A percentile compares a stretch with the other conserved stretches of the same genome.
phyloP scores from a whole-genome alignment of 2,329 filamentous ascomycete genomes.

The Colletotrichum kahawae region DNA sequence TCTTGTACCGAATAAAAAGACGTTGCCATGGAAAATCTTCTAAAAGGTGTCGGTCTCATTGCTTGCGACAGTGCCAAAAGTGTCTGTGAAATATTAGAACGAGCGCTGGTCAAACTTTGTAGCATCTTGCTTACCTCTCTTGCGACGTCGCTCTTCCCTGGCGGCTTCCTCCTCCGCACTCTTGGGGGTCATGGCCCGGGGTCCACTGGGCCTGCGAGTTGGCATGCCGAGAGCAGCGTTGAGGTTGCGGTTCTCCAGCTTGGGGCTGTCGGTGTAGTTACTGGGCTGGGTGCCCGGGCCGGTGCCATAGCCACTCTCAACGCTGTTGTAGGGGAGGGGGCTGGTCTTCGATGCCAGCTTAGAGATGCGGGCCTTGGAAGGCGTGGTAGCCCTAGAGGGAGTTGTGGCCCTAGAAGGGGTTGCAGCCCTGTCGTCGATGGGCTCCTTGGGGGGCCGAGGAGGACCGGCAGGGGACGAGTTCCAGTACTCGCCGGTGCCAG shows the following conservation, averaged over 20 bases:
- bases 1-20: background rate
- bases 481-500: slow-evolving; percentile 47
- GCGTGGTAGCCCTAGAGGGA: slow-evolving; percentile 36
- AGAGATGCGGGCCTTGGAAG: slow-evolving; percentile 52
- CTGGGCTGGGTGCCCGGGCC: slow-evolving; percentile 49
- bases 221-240: slow-evolving; percentile 57
- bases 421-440: slow-evolving; percentile 47
- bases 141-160: slow-evolving; percentile 55
- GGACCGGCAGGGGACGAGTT: slow-evolving; percentile 51
- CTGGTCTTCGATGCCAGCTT: slow-evolving; percentile 57
- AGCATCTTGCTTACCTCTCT: slow-evolving; percentile 54
- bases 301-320: slow-evolving; percentile 59
- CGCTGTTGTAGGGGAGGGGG: slow-evolving; percentile 61
- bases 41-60: slow-evolving; percentile 62
- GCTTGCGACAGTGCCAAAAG: slow-evolving; percentile 56
- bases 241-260: slow-evolving; percentile 62
- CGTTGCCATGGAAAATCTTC: slow-evolving; percentile 19
- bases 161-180: slow-evolving; percentile 52
- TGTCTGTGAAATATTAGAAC: slow-evolving; percentile 42
- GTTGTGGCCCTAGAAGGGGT: slow-evolving; percentile 47
- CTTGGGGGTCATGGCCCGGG: slow-evolving; percentile 66
- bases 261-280: slow-evolving; percentile 57
- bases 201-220: slow-evolving; percentile 61
- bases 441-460: slow-evolving; percentile 68
- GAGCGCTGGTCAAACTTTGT: background rate